Evolutionary conservation across 2,329 filamentous ascomycete genomes (phyloP).

Genomic region (Metarhizium album): DNA sequence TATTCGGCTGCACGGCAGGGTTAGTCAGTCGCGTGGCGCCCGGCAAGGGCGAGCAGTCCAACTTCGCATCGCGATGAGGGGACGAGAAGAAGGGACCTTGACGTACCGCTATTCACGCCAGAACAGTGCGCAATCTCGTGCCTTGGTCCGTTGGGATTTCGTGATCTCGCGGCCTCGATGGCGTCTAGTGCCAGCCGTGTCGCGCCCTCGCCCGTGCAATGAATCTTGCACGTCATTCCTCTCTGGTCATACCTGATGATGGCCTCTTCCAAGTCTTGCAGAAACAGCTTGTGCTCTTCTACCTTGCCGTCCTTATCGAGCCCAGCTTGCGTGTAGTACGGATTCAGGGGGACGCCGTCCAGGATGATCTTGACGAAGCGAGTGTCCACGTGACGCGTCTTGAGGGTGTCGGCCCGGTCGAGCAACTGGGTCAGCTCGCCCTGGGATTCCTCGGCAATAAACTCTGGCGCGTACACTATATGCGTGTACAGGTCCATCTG

Average conservation of each 20-base stretch:
- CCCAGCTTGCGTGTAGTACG: too few relatives aligned
- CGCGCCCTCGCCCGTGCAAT: constrained; percentile 2
- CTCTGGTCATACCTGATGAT: background rate
- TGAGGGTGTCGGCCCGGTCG: background rate
- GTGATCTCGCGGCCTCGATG: background rate
- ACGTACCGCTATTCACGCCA: too few relatives aligned
- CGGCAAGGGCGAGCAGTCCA: too few relatives aligned
- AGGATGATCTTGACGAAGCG: constrained; percentile 4
- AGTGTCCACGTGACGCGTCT: background rate
- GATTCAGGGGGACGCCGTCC: background rate
- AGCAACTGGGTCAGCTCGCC: background rate
- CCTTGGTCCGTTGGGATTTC: too few relatives aligned
- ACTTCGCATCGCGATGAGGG: too few relatives aligned
- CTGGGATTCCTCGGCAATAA: background rate
- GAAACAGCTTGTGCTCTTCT: background rate
- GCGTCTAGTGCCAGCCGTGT: constrained; percentile 1
- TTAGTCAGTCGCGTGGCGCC: too few relatives aligned
- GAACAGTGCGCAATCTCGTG: too few relatives aligned
- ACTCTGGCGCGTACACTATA: background rate
- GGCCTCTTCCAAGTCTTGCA: constrained; percentile 1
- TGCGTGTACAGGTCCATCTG: constrained; percentile 1
- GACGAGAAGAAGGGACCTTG: too few relatives aligned
- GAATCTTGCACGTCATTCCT: constrained; percentile 6
- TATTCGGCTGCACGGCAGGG: too few relatives aligned
- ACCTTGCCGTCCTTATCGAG: too few relatives aligned